Base-by-base conservation (phyloP, 345 rosid species). In the Cochlearia excelsa region DNA sequence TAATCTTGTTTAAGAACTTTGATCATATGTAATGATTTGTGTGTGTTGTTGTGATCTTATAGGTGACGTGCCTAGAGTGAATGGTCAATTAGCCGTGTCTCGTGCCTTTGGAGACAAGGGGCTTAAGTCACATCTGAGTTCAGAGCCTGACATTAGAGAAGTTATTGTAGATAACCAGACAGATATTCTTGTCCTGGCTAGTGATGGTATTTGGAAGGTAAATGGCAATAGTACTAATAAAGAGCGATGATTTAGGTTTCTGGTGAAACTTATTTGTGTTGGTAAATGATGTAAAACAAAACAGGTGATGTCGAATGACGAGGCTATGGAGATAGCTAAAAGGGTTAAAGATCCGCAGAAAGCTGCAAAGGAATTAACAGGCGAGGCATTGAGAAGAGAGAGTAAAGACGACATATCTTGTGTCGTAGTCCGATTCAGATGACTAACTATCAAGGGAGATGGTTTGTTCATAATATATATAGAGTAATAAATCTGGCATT, bases 161-260 rank as follows among this genome's bases (percentile, higher is more conserved):
- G 59, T 38, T 4, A 47, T 0, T 62, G 63, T 87, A 39, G 82
- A 82, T 62, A 59, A 51, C 65, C 71, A 16, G 42, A 72, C 71
- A 6, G 95, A 87, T 33, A 3, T 81, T 51, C 77, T 87, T 39
- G 57, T 87, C 59, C 77, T 84, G 23, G 95, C 95, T 0, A 84
- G 90, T 57, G 95, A 87, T 73, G 95, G 95, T 42, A 81, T 87
- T 59, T 87, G 95, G 95, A 87, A 87, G 90, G 95, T 86, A 72
- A 16, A 77, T 16, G 49, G 9, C 54, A 44, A 57, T 41, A 26
- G 47, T 23, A 40, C 28, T 16, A 33, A 2, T 33, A 33, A 2
- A 33, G 35, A 37, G 23, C 23, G 23, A 16, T 16, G 23, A 16
- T 16, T 16, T 16, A 16, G 46, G 26, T 56, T 40, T n/a, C 4